phyloP scores from a whole-genome alignment of 164 flowering plant species.

The Pachysandra terminalis region DNA sequence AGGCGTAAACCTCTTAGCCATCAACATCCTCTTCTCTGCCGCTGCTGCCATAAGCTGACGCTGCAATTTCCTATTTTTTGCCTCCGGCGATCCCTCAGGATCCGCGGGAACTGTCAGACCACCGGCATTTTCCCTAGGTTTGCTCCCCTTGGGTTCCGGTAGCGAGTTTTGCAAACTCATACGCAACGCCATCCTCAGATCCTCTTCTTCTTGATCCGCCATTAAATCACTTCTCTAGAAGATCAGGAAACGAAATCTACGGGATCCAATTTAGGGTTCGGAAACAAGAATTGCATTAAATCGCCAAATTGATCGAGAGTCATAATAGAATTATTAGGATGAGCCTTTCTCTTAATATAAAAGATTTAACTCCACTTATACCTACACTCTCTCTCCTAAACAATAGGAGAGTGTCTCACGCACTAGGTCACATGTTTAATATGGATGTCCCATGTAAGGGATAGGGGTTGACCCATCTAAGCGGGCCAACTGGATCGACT shows the following conservation, averaged over 20 bases:
- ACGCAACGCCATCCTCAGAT: conserved; percentile 63
- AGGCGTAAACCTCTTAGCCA: conserved; percentile 15
- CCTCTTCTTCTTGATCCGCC: conserved; percentile 88
- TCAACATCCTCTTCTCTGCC: conserved; percentile 81
- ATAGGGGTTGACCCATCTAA: too few species aligned
- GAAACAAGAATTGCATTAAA: neutral
- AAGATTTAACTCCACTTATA: too few species aligned
- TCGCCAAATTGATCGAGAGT: neutral
- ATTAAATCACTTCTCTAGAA: conserved; percentile 14
- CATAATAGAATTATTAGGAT: too few species aligned
- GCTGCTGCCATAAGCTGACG: conserved; percentile 93
- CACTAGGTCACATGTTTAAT: too few species aligned
- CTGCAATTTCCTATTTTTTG: conserved; percentile 45
- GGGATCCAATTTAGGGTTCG: neutral
- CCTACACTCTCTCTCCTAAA: too few species aligned
- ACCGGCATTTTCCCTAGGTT: conserved; percentile 48
- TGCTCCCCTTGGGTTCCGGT: conserved; percentile 78
- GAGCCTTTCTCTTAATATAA: too few species aligned
- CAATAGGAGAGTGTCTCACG: too few species aligned
- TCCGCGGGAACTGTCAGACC: too few species aligned
- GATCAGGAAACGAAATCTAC: conserved; percentile 6
- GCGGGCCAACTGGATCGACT: too few species aligned
- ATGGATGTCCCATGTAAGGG: too few species aligned
- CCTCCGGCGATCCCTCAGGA: conserved; percentile 52
- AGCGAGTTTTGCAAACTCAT: conserved; percentile 73